Conservation (phyloP, 768 basidiomycete genomes). For the Chiua virens region DNA sequence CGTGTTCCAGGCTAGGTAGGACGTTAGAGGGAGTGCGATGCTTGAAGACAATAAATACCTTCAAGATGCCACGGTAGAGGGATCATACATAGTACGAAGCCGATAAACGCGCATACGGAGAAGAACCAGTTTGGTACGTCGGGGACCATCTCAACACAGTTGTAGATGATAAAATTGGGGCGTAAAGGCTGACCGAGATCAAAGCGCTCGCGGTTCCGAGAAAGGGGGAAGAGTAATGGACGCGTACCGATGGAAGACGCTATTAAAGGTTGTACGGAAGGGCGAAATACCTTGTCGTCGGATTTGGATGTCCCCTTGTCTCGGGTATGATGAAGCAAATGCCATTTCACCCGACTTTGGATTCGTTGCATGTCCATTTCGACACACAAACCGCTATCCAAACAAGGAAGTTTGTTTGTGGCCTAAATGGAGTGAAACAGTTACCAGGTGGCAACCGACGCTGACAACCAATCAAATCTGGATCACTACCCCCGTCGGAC, state of each 20-base stretch:
- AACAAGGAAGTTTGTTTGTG: conserved; percentile 25
- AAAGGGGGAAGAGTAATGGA: conserved; percentile 1
- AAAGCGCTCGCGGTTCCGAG: conserved; percentile 3
- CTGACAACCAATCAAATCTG: neutral
- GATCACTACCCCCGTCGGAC: too few species aligned
- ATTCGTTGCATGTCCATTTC: conserved; percentile 19
- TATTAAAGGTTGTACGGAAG: conserved; percentile 24
- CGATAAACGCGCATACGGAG: conserved; percentile 51
- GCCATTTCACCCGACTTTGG: too few species aligned
- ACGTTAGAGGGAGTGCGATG: neutral
- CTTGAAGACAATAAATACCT: conserved; percentile 4
- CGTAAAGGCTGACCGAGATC: conserved; percentile 7
- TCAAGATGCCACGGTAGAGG: conserved; percentile 67
- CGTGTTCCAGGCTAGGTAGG: conserved; percentile 38
- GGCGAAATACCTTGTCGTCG: neutral
- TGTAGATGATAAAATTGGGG: conserved; percentile 11
- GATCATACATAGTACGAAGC: conserved; percentile 55
- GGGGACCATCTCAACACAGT: conserved; percentile 29
- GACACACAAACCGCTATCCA: conserved; percentile 24
- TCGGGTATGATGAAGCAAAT: too few species aligned
- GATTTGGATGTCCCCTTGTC: too few species aligned
- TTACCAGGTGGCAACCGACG: too few species aligned
- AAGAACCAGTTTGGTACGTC: conserved; percentile 36
- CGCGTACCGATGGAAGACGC: neutral
- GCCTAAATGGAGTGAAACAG: conserved; percentile 11